Evolutionary conservation across 2,329 filamentous ascomycete genomes (phyloP).

Genomic region (Fusarium clavum): DNA sequence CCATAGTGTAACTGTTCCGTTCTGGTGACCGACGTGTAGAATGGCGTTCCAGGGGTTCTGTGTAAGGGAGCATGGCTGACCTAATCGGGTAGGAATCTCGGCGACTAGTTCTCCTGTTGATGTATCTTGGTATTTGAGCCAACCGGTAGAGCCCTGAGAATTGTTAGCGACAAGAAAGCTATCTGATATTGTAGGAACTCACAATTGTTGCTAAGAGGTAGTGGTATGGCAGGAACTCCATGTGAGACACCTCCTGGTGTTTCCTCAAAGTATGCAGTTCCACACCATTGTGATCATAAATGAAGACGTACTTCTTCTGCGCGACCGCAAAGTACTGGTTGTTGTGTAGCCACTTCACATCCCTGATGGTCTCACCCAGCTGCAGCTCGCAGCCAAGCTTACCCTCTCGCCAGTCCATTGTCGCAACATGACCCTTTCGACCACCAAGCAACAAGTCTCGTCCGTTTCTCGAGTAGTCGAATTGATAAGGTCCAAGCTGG

Average conservation of each 20-base stretch:
- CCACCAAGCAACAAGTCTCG: constrained; percentile 86
- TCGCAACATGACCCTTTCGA: constrained; percentile 92
- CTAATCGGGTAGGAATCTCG: constrained; percentile 86
- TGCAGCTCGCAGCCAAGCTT: constrained; percentile 93
- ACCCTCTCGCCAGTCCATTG: constrained; percentile 95
- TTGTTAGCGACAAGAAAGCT: constrained; percentile 31
- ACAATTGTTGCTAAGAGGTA: constrained; percentile 90
- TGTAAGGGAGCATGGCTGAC: constrained; percentile 82
- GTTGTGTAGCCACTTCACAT: constrained; percentile 93
- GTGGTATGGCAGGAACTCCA: constrained; percentile 97
- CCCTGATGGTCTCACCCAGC: constrained; percentile 88
- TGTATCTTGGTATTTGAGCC: constrained; percentile 93
- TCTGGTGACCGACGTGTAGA: constrained; percentile 92
- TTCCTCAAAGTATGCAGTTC: constrained; percentile 93
- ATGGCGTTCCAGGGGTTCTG: constrained; percentile 96
- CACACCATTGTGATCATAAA: constrained; percentile 91
- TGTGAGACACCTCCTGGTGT: constrained; percentile 89
- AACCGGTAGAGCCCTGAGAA: constrained; percentile 77
- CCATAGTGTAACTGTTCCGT: constrained; percentile 94
- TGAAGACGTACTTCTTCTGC: constrained; percentile 96
- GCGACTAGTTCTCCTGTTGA: constrained; percentile 90
- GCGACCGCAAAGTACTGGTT: constrained; percentile 95
- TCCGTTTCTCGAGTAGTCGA: constrained; percentile 91
- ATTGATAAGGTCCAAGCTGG: constrained; percentile 85
- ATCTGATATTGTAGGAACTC: constrained; percentile 51